These are phyloP conservation scores for Acer negundo DNA, from an alignment of 345 rosid species.

Conservation along the genomic window DNA sequence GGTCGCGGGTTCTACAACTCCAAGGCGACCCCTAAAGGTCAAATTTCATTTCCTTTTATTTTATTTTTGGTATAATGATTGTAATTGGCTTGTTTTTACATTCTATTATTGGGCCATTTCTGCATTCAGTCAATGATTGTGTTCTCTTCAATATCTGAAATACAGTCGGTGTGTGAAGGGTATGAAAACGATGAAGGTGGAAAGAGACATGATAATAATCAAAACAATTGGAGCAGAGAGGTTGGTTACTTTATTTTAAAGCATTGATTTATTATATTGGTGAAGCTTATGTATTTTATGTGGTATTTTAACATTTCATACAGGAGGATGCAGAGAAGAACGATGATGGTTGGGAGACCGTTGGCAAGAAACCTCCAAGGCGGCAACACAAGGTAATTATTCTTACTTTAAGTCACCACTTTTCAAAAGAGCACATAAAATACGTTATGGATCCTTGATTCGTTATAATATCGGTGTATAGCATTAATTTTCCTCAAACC, in stretches of 20 bases:
- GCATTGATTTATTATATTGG: not conserved
- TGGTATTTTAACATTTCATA: not conserved
- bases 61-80: not conserved
- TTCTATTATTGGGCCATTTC: not conserved
- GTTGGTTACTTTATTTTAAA: constrained; percentile 23
- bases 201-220: constrained; percentile 22
- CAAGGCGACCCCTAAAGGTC: constrained; percentile 48
- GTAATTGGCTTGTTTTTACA: not conserved
- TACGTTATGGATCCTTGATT: not conserved
- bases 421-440: not conserved
- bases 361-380: constrained; percentile 60
- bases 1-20: constrained; percentile 32
- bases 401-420: not conserved
- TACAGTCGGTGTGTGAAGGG: constrained; percentile 33
- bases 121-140: not conserved
- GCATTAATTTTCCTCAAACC: not conserved
- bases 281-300: not conserved
- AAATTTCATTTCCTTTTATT: not conserved
- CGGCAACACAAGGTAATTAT: constrained; percentile 53
- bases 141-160: constrained; percentile 5
- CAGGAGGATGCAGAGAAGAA: constrained; percentile 44
- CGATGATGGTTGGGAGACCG: constrained; percentile 88
- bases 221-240: constrained; percentile 36
- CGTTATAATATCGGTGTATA: not conserved
- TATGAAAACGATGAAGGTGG: constrained; percentile 32